Evolutionary conservation across 805 yeast genomes (phyloP), one percentile per base, ranked within the genome.

Genomic region (Candida awuae): DNA sequence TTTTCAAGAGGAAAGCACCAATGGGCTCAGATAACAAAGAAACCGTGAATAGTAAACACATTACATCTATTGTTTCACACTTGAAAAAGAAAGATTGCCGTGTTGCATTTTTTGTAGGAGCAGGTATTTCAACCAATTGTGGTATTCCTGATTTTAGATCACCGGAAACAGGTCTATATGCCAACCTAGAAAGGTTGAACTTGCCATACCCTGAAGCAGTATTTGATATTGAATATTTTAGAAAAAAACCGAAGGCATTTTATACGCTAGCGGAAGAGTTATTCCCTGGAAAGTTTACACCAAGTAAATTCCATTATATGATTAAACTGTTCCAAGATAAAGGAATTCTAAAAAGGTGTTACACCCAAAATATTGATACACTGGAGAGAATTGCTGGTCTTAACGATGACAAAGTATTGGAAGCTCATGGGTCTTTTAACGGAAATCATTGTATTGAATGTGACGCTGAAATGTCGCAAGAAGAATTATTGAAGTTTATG

Each of bases 81-180:
- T 37, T 59, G 37, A 42, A 45, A 20, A 51, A 48, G 25, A 53
- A 56, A 8, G 44, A 43, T 7, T 29, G 52, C 4, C 71, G 73
- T 46, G 71, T 80, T 6, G 72, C 79, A 0, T 77, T 83, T 51
- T 72, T 82, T 62, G 80, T 79, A 8, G 98, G 98, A 1, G 98
- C 98, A 0, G 98, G 98, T 1, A 78, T 87, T 29, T 85, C 96
- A 3, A 90, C 97, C 0, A 68, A 84, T 3, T 87, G 94, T 34
- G 98, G 97, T 0, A 90, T 88, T 33, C 98, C 97, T 0, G 98
- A 90, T 58, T 90, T 90, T 58, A 68, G 97, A 49, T 78, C 94
- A 15, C 97, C 97, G 1, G 73, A 76, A 31, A 90, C 97, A 1
- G 94, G 94, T 0, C 69, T 90, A 6, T 90, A 90, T 53, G 75